phyloP scores from a whole-genome alignment of 1,139 yeast genomes.

The Lodderomyces metapsilosis region DNA sequence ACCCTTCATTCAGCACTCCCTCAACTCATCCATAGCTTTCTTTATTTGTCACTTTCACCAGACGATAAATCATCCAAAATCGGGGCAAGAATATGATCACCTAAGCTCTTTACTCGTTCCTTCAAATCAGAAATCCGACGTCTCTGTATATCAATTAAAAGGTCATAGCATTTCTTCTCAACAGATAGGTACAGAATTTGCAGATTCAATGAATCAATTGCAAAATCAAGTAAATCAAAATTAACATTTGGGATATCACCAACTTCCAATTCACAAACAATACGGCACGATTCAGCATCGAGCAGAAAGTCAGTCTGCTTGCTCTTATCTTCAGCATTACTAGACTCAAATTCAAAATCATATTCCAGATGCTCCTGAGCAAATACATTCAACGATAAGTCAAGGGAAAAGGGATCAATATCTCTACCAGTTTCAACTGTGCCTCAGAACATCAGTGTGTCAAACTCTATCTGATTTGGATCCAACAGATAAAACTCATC shows the following conservation, averaged over 20 bases:
- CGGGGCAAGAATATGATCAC: background rate
- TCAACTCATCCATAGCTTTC: too few relatives aligned
- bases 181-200: background rate
- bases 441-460: background rate
- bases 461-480: slow-evolving; percentile 1
- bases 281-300: background rate
- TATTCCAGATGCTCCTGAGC: background rate
- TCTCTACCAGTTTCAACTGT: background rate
- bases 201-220: background rate
- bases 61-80: background rate
- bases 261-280: background rate
- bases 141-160: background rate
- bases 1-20: too few relatives aligned
- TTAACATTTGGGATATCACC: background rate
- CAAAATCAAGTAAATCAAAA: background rate
- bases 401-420: background rate
- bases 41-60: too few relatives aligned
- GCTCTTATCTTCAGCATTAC: background rate
- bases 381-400: background rate
- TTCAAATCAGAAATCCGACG: background rate
- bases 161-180: background rate
- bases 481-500: background rate
- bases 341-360: background rate
- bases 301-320: background rate
- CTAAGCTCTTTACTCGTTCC: background rate